Base-by-base conservation (phyloP, 2,329 filamentous ascomycete genomes). In the Fusarium sp. region DNA sequence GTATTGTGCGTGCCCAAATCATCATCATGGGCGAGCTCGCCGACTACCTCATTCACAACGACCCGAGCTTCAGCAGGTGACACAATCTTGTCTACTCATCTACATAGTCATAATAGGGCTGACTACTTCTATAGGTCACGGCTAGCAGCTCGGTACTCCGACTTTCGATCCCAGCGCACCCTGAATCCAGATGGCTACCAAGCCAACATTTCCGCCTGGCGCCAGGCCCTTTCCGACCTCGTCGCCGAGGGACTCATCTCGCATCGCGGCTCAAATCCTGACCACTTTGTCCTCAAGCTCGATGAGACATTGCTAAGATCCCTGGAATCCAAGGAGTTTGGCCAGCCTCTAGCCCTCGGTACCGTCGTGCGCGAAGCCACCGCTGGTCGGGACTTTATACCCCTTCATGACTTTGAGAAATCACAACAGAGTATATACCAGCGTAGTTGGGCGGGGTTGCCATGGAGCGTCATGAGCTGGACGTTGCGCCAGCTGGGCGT, bases 131-230 rank as follows among this genome's bases (percentile, higher is more conserved):
- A 15, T 65, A 92, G 89, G 78, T 84, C 88, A 62, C 90, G 93
- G 45, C 82, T 97, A 11, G 88, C 91, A 11, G 93, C 92, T 6
- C 86, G 97, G 41, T 97, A 96, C 78, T 93, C 92, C 43, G 93
- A 97, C 74, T 96, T 97, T 72, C 82, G 86, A 33, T 77, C 85
- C 6, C 92, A 94, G 66, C 84, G 84, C 68, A 85, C 84, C 35
- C 85, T 90, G 19, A 96, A 97, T 71, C 91, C 92, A 1, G 92
- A 96, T 73, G 92, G 92, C 69, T 97, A 92, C 78, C 78, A 82
- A 17, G 91, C 92, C 38, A 97, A 97, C 73, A 80, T 92, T 37
- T 78, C 83, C 7, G 91, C 92, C 48, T 97, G 93, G 93, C 86
- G 88, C 54, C 84, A 84, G 35, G 92, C 88, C 3, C 82, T 97